phyloP scores from a whole-genome alignment of 768 basidiomycete genomes.

The Lactifluus piperatus region DNA sequence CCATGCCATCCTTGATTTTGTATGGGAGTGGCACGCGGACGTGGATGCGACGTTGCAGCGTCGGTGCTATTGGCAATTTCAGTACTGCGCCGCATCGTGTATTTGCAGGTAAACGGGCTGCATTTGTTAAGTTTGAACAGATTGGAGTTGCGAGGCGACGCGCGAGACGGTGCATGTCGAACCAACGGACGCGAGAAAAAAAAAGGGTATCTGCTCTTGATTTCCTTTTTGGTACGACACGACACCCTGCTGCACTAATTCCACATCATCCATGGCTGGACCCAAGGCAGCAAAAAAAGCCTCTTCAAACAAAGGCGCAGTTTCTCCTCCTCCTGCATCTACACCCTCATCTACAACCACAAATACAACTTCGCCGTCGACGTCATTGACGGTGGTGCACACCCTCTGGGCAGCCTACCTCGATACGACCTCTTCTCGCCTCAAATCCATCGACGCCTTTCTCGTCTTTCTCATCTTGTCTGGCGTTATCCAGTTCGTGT shows the following conservation, averaged over 20 bases:
- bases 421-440: conserved; percentile 66
- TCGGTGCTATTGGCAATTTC: neutral
- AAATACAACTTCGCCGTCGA: conserved; percentile 19
- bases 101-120: neutral
- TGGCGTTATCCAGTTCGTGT: conserved; percentile 83
- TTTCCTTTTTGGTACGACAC: too few species aligned
- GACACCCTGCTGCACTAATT: too few species aligned
- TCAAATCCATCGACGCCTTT: conserved; percentile 93
- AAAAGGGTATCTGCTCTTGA: too few species aligned
- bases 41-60: conserved; percentile 35
- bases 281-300: conserved; percentile 27
- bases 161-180: conserved; percentile 8
- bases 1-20: conserved; percentile 60
- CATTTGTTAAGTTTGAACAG: neutral
- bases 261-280: too few species aligned
- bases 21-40: conserved; percentile 51
- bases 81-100: neutral
- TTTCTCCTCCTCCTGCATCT: neutral
- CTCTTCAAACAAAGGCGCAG: neutral
- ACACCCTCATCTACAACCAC: neutral
- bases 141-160: neutral
- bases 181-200: neutral
- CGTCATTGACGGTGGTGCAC: conserved; percentile 32
- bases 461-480: conserved; percentile 86
- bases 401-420: conserved; percentile 72